phyloP scores from a whole-genome alignment of 106 monocot genomes.

The Dendrobium catenatum region DNA sequence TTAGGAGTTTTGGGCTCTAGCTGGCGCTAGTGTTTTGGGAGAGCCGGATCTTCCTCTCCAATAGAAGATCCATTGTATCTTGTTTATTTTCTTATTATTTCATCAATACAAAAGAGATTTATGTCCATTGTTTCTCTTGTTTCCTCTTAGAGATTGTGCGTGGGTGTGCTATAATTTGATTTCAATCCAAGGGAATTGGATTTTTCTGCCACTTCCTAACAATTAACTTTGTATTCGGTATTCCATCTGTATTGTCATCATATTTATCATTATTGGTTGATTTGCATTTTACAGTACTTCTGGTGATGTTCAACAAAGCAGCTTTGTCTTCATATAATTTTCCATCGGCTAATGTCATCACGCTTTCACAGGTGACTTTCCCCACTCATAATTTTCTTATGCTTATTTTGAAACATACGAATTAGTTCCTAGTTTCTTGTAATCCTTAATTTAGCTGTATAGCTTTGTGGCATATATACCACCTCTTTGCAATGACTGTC shows the following conservation, averaged over 20 bases:
- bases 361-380: slow-evolving; percentile 73
- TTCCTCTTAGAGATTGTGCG: too few relatives aligned
- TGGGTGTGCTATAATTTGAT: too few relatives aligned
- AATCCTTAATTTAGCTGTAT: neutral
- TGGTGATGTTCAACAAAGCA: slow-evolving; percentile 95
- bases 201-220: too few relatives aligned
- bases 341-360: slow-evolving; percentile 91
- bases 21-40: too few relatives aligned
- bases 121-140: too few relatives aligned
- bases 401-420: neutral
- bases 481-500: neutral
- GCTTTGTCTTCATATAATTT: slow-evolving; percentile 91
- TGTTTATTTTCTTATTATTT: too few relatives aligned
- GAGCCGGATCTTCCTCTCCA: too few relatives aligned
- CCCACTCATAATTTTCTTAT: neutral
- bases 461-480: neutral
- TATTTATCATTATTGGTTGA: neutral
- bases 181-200: too few relatives aligned
- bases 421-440: neutral
- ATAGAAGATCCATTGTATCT: too few relatives aligned
- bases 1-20: too few relatives aligned
- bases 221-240: neutral
- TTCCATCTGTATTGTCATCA: neutral
- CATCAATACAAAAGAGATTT: too few relatives aligned
- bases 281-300: slow-evolving; percentile 55